These are phyloP conservation scores for Chaetothyriales sp. DNA, from an alignment of 2,329 filamentous ascomycete species.

Conservation along the genomic window DNA sequence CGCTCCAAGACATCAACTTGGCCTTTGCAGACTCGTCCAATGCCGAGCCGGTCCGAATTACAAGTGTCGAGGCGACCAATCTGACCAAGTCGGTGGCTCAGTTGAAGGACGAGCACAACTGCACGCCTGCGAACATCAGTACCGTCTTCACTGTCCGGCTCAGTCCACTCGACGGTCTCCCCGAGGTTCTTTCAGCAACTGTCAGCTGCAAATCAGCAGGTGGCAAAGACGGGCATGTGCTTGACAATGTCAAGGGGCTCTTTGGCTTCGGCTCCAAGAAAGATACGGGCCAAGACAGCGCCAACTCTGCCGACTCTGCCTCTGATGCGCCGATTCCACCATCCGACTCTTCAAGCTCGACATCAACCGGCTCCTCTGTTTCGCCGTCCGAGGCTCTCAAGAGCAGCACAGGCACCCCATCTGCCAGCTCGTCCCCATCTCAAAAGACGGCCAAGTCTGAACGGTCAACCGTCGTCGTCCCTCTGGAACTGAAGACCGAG, in stretches of 20 bases:
- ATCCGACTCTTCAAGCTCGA: constrained; percentile 16
- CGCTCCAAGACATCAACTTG: constrained; percentile 67
- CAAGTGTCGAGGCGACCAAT: constrained; percentile 64
- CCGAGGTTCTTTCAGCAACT: constrained; percentile 60
- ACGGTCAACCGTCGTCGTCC: constrained; percentile 38
- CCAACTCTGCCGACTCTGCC: constrained; percentile 28
- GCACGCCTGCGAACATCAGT: constrained; percentile 60
- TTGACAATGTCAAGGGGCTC: constrained; percentile 89
- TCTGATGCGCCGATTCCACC: constrained; percentile 11
- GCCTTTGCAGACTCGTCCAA: constrained; percentile 62
- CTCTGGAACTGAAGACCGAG: constrained; percentile 37
- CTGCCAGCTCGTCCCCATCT: constrained; percentile 33
- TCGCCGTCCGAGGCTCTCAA: constrained; percentile 29
- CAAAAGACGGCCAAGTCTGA: constrained; percentile 32
- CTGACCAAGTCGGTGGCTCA: constrained; percentile 68
- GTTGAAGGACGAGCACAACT: constrained; percentile 66
- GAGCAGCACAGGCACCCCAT: constrained; percentile 26
- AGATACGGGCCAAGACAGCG: constrained; percentile 48
- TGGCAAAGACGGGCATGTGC: constrained; percentile 63
- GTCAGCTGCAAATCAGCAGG: constrained; percentile 73
- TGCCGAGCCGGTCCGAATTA: constrained; percentile 45
- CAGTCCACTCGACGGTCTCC: constrained; percentile 59
- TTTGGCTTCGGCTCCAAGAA: constrained; percentile 91
- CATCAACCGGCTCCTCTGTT: constrained; percentile 20
- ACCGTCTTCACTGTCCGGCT: constrained; percentile 69